Evolutionary conservation across 768 basidiomycete genomes (phyloP), one percentile per base, ranked within the genome.

Genomic region (Peribolospora baueri): DNA sequence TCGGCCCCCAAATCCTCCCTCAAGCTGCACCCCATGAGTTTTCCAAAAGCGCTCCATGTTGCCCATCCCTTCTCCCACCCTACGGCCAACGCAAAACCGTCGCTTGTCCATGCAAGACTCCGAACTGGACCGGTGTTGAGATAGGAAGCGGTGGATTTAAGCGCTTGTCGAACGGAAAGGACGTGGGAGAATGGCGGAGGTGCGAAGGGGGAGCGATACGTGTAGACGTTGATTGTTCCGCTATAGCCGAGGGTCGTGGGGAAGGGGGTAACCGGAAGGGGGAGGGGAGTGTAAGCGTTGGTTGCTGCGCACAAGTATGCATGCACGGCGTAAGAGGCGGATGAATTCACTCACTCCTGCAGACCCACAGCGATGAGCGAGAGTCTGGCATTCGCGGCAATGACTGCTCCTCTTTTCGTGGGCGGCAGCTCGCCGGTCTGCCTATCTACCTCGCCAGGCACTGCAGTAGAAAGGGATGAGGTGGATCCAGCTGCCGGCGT

Each of bases 41-140:
- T 74, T 5, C 91, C 91, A 9, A 84, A 82, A 8, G 87, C 79
- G 64, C 81, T 87, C 69, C 87, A 83, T 5, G 91, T 74, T 3
- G 79, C 84, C 88, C 88, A 97, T 5, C 86, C 90, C 53, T 75
- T 68, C 58, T 78, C 74, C 82, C 86, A 93, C 0, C 86, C 91
- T 2, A 87, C 86, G 42, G 88, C 90, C 8, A 98, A 71, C 5
- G 84, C 85, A 68, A 88, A 88, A 3, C 91, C 91, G 67, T 98
- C 93, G 0, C 84, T 84, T 52, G 84, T 90, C 91, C 60, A 61
- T 6, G 46, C 11, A 41, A 59, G 43, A 5, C 37, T 51, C 7
- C 50, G 51, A 13, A 53, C 41, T n/a, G 52, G 38, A 14, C 59
- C 59, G 11, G 61, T 60, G 2, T 36, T 56, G 49, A 55, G 57